A percentile compares a stretch with the other conserved stretches of the same genome.
Evolutionary conservation across 306 rosid species (phyloP).

Genomic region (Ziziphus jujuba): DNA sequence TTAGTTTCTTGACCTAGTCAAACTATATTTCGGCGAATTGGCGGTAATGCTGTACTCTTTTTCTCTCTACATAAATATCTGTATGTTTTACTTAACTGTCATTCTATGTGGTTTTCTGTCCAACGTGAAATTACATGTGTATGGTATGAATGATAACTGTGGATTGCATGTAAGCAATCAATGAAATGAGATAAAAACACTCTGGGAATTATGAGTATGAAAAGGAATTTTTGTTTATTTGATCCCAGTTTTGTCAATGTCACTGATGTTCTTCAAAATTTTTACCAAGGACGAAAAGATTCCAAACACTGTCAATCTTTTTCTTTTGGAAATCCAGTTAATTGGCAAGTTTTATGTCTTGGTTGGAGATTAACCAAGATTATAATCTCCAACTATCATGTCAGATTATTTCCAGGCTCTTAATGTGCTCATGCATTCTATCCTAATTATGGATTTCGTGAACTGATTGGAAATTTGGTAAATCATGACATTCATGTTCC

Average conservation of each 20-base stretch:
- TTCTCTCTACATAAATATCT: too few relatives aligned
- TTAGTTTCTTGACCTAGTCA: too few relatives aligned
- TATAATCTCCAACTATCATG: not conserved
- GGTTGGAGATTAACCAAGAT: not conserved
- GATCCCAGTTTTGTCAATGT: not conserved
- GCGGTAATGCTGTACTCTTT: too few relatives aligned
- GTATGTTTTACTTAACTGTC: not conserved
- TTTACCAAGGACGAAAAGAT: not conserved
- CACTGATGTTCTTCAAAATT: not conserved
- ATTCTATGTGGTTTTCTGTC: too few relatives aligned
- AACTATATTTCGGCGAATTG: too few relatives aligned
- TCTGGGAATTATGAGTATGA: too few relatives aligned
- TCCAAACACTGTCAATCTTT: too few relatives aligned
- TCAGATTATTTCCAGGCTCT: not conserved
- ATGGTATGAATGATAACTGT: too few relatives aligned
- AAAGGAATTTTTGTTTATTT: too few relatives aligned
- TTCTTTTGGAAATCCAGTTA: not conserved
- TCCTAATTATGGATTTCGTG: not conserved
- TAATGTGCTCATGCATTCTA: not conserved
- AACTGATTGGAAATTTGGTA: not conserved
- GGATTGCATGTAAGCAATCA: too few relatives aligned
- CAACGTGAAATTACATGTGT: too few relatives aligned
- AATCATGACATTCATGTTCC: conserved; percentile 2
- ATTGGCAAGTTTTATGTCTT: not conserved
- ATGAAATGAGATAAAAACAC: too few relatives aligned